Percentiles rank a stretch among this genome's conserved stretches.
Evolutionary conservation across 2,329 filamentous ascomycete species (phyloP).

Genomic region (Ascocoryne sarcoides): DNA sequence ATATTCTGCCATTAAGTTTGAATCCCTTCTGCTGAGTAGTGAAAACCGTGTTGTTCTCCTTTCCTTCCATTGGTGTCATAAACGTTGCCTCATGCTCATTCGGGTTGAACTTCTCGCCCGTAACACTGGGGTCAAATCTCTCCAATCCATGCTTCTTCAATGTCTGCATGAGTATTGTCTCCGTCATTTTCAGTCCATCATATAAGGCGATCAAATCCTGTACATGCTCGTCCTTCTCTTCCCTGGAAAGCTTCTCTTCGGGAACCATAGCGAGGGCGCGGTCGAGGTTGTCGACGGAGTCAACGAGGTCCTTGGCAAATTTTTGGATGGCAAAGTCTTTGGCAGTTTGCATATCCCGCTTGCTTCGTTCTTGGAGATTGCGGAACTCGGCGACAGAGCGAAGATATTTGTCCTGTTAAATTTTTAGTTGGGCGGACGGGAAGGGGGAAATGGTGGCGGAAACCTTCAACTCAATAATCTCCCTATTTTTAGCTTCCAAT

Average conservation of each 20-base stretch:
- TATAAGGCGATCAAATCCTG: constrained; percentile 74
- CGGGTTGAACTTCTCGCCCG: constrained; percentile 84
- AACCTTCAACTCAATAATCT: constrained; percentile 80
- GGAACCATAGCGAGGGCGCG: constrained; percentile 78
- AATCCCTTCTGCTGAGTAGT: constrained; percentile 94
- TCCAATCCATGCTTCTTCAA: constrained; percentile 91
- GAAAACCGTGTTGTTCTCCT: constrained; percentile 87
- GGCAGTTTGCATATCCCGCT: constrained; percentile 79
- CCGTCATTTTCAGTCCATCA: constrained; percentile 91
- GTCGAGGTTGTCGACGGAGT: constrained; percentile 95
- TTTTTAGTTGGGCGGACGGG: too few relatives aligned
- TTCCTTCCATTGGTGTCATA: constrained; percentile 77
- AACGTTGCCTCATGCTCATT: constrained; percentile 96
- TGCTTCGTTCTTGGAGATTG: constrained; percentile 91
- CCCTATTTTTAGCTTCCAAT: constrained; percentile 62
- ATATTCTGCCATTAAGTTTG: constrained; percentile 78
- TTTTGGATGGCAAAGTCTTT: constrained; percentile 89
- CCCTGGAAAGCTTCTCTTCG: constrained; percentile 55
- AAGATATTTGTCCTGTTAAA: constrained; percentile 79
- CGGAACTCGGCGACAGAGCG: constrained; percentile 94
- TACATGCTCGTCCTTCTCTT: constrained; percentile 42
- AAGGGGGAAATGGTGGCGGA: constrained; percentile 19
- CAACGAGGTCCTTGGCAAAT: constrained; percentile 90
- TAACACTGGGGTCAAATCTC: constrained; percentile 65
- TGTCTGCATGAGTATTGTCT: constrained; percentile 76